Base-by-base conservation (phyloP, 768 basidiomycete species). In the Kwoniella newhampshirensis region DNA sequence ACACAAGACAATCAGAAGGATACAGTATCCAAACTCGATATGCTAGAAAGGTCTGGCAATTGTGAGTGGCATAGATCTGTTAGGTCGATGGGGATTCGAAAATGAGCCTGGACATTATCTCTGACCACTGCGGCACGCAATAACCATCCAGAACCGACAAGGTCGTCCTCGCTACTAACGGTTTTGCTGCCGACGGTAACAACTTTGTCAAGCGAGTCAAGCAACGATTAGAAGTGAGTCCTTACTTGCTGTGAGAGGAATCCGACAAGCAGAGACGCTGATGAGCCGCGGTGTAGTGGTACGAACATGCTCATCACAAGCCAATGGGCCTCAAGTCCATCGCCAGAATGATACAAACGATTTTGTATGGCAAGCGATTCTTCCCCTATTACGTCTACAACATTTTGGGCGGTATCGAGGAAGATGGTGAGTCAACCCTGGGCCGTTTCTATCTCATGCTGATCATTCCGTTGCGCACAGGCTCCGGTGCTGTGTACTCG, bases 301-400 rank as follows among this genome's bases (percentile, higher is more conserved):
- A 98, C 78, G 84, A 87, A 54, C 92, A 97, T 77, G 92, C 91
- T 9, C 94, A 99, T 78, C 84, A 90, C 60, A 96, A 96, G 78
- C 90, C 91, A 67, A 97, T 97, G 89, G 86, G 91, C n/a, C 82
- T 99, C 35, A 87, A 87, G 61, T 86, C 92, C 23, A 96, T 99
- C 73, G 96, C 96, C n/a, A 85, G 96, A 57, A 82, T 99, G 69
- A 93, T 99, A 55, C 94, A 98, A 77, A 96, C 93, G 17, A 94
- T 98, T 90, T 83, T 99, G 25, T 99, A 99, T 76, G 87, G 83
- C 37, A 87, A 88, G 62, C 86, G 94, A 27, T 94, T 96, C 81
- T 99, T 99, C 85, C 96, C 96, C 0, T 98, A 88, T 82, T 99
- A 94, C 77, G 88, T 94, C 28, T 93, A 90, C 81, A 93, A 93